These are phyloP conservation scores for Pleoardoris graminearum DNA, from an alignment of 2,329 filamentous ascomycete genomes.

Conservation along the genomic window DNA sequence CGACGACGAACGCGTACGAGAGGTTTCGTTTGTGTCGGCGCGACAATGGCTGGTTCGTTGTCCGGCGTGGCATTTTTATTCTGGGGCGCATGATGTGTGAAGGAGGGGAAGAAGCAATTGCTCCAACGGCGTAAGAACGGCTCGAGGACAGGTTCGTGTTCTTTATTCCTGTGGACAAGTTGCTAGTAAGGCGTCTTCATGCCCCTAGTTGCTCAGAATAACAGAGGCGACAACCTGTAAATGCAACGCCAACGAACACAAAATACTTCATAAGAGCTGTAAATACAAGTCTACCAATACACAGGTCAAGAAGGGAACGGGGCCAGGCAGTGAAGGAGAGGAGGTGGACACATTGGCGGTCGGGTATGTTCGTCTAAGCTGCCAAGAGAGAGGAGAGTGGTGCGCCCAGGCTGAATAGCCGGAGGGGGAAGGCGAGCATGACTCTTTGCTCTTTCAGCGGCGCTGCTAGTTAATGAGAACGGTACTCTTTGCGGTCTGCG, in stretches of 20 bases:
- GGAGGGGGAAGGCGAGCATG: conserved; percentile 6
- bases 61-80: conserved; percentile 35
- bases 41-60: conserved; percentile 31
- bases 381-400: conserved; percentile 6
- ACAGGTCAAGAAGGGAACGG: not conserved
- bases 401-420: conserved; percentile 3
- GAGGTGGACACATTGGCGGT: conserved; percentile 7
- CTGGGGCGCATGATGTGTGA: conserved; percentile 28
- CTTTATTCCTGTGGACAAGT: not conserved
- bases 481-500: not conserved
- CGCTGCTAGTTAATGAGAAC: not conserved
- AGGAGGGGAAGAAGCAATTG: not conserved
- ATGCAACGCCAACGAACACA: not conserved
- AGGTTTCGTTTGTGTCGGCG: conserved; percentile 36
- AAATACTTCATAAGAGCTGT: not conserved
- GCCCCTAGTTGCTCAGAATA: not conserved
- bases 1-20: conserved; percentile 28
- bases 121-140: not conserved
- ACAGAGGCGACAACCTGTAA: not conserved
- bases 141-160: not conserved
- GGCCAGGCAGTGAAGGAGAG: not conserved
- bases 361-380: conserved; percentile 7
- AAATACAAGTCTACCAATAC: not conserved
- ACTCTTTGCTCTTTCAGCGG: not conserved
- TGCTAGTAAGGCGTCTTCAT: conserved; percentile 1